phyloP scores from a whole-genome alignment of 805 yeast species.

The Candida ficus region DNA sequence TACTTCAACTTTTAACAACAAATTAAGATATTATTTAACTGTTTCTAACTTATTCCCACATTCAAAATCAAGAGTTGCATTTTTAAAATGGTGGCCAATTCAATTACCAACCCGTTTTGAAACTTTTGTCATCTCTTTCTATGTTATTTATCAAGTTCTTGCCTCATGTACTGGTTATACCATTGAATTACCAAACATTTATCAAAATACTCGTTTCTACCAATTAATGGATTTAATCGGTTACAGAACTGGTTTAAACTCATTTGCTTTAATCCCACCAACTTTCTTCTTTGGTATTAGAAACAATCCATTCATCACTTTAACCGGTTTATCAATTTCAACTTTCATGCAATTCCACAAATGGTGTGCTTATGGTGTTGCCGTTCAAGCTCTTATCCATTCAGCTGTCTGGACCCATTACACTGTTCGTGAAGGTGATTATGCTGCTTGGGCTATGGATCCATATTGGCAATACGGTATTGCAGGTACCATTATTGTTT shows the following conservation, averaged over 20 bases:
- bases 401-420: slow-evolving; percentile 50
- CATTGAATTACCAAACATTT: slow-evolving; percentile 35
- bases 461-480: slow-evolving; percentile 45
- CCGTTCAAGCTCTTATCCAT: slow-evolving; percentile 50
- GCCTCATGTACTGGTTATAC: slow-evolving; percentile 31
- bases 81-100: slow-evolving; percentile 24
- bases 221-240: slow-evolving; percentile 37
- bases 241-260: slow-evolving; percentile 49
- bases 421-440: slow-evolving; percentile 37
- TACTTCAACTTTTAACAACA: slow-evolving; percentile 14
- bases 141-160: slow-evolving; percentile 27
- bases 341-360: slow-evolving; percentile 62
- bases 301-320: slow-evolving; percentile 58
- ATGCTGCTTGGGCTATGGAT: slow-evolving; percentile 37
- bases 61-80: slow-evolving; percentile 18
- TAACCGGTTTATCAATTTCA: slow-evolving; percentile 54
- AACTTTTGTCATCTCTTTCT: slow-evolving; percentile 27
- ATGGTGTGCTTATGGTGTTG: slow-evolving; percentile 53
- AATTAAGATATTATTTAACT: slow-evolving; percentile 21
- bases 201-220: slow-evolving; percentile 25
- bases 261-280: slow-evolving; percentile 50
- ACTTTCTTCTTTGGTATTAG: slow-evolving; percentile 64
- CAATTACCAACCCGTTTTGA: slow-evolving; percentile 28
- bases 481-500: slow-evolving; percentile 39
- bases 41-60: slow-evolving; percentile 25